These are phyloP conservation scores for Aureobasidium sp. DNA, from an alignment of 2,329 filamentous ascomycete species.

Conservation along the genomic window DNA sequence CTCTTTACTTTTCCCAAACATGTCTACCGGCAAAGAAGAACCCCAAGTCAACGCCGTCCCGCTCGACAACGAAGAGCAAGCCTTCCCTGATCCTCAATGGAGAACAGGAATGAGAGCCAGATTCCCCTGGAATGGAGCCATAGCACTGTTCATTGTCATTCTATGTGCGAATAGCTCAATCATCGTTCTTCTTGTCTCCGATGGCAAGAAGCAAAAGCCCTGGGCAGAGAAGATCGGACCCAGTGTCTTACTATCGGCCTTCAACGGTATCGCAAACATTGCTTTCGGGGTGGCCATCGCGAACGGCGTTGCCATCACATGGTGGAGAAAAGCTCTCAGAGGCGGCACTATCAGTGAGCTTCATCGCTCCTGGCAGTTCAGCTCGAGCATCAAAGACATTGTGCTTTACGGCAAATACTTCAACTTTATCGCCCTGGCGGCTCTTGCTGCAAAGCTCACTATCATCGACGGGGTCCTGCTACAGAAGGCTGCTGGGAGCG, in stretches of 20 bases:
- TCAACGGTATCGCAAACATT: slow-evolving; percentile 19
- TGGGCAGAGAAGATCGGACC: slow-evolving; percentile 20
- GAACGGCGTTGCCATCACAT: slow-evolving; percentile 22
- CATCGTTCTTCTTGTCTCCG: slow-evolving; percentile 14
- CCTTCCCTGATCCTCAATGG: slow-evolving; percentile 5
- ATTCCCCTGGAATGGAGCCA: slow-evolving; percentile 19
- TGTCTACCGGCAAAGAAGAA: background rate
- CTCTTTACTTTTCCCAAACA: background rate
- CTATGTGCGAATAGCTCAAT: slow-evolving; percentile 17
- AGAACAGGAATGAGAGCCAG: background rate
- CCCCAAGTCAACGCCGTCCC: background rate
- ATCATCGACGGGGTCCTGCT: slow-evolving; percentile 22
- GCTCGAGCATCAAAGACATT: slow-evolving; percentile 18
- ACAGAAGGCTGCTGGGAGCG: slow-evolving; percentile 19
- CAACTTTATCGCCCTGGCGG: slow-evolving; percentile 23
- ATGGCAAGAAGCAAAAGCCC: slow-evolving; percentile 13
- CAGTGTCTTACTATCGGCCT: slow-evolving; percentile 18
- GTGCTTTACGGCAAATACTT: slow-evolving; percentile 20
- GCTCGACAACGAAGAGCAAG: background rate
- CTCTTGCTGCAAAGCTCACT: slow-evolving; percentile 21
- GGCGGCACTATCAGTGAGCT: slow-evolving; percentile 21
- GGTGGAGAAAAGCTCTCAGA: slow-evolving; percentile 21
- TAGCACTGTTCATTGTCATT: slow-evolving; percentile 17
- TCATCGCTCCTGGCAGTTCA: slow-evolving; percentile 21
- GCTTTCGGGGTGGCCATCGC: slow-evolving; percentile 21